phyloP scores from a whole-genome alignment of 768 basidiomycete genomes.

The Suillus lakei region DNA sequence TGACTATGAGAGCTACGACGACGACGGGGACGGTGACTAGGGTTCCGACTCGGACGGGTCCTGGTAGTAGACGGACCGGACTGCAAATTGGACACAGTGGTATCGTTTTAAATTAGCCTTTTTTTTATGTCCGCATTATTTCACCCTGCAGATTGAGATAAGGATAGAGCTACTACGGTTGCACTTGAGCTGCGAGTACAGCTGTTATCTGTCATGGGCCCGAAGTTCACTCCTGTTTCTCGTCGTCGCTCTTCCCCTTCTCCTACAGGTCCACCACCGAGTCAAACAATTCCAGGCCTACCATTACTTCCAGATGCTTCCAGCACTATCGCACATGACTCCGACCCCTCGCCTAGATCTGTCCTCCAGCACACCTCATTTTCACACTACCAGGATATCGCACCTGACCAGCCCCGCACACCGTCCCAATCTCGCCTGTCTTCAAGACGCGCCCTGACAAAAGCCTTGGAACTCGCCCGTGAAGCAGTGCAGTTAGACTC shows the following conservation, averaged over 20 bases:
- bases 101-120: no score
- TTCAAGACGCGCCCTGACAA: constrained; percentile 84
- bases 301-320: constrained; percentile 43
- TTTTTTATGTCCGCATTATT: no score
- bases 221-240: no score
- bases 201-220: no score
- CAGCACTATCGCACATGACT: constrained; percentile 32
- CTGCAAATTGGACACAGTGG: no score
- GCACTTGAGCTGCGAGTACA: no score
- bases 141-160: no score
- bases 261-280: constrained; percentile 74
- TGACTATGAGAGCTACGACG: no score
- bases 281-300: constrained; percentile 72
- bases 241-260: constrained; percentile 74
- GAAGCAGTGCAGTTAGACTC: constrained; percentile 90
- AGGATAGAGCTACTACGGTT: no score
- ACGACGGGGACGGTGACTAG: no score
- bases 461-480: constrained; percentile 85
- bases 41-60: no score
- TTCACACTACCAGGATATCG: constrained; percentile 42
- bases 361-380: constrained; percentile 41
- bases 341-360: constrained; percentile 61
- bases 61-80: no score
- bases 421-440: constrained; percentile 61
- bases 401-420: constrained; percentile 48